Conservation (phyloP, 495 filamentous ascomycete genomes). For the Aspergillus ellipticus region DNA sequence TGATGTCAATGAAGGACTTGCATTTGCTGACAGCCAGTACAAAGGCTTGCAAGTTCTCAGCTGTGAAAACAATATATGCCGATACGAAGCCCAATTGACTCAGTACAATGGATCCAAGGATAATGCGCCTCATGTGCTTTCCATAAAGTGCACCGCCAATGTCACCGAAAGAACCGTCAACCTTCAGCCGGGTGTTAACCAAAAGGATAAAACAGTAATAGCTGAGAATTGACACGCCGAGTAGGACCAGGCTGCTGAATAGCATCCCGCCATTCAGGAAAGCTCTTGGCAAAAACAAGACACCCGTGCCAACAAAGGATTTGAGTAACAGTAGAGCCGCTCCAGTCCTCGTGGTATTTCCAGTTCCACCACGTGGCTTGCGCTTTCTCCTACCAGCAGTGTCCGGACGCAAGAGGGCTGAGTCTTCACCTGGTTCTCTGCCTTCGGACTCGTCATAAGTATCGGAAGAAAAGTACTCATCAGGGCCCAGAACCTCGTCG, state of each 20-base stretch:
- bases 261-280: constrained; percentile 96
- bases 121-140: constrained; percentile 79
- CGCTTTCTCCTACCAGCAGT: constrained; percentile 58
- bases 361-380: constrained; percentile 66
- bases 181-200: constrained; percentile 76
- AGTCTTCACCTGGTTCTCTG: constrained; percentile 73
- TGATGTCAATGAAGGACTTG: constrained; percentile 74
- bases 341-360: constrained; percentile 65
- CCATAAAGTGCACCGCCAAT: constrained; percentile 92
- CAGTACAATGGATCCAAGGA: constrained; percentile 85
- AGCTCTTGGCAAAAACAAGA: constrained; percentile 91
- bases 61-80: constrained; percentile 98
- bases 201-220: constrained; percentile 97
- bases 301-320: constrained; percentile 95
- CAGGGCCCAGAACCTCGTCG: constrained; percentile 77
- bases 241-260: constrained; percentile 86
- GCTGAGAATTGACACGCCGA: constrained; percentile 76
- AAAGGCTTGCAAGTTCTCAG: constrained; percentile 93
- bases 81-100: constrained; percentile 94
- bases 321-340: constrained; percentile 85
- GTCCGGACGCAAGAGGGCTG: constrained; percentile 70
- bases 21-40: constrained; percentile 80
- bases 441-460: constrained; percentile 61
- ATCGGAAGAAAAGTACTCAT: constrained; percentile 80
- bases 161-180: constrained; percentile 90